Conservation (phyloP, 2,329 filamentous ascomycete genomes). For the Cercospora nicotianae region DNA sequence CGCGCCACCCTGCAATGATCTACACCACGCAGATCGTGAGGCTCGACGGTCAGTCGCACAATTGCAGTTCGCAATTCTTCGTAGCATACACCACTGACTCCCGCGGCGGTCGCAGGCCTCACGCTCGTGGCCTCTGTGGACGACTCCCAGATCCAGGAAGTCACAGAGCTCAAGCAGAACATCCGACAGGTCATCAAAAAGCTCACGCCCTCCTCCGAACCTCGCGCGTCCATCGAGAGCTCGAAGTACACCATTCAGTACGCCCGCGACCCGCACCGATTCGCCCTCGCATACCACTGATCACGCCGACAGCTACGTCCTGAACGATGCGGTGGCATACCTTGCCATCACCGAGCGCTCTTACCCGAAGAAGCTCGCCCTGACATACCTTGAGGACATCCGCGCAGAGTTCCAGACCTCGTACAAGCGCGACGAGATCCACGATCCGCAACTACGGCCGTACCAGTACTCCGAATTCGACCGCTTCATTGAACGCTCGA, state of each 20-base stretch:
- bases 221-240: slow-evolving; percentile 88
- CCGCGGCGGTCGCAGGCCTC: slow-evolving; percentile 62
- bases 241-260: slow-evolving; percentile 84
- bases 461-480: slow-evolving; percentile 99
- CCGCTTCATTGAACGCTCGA: slow-evolving; percentile 90
- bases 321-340: slow-evolving; percentile 81
- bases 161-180: slow-evolving; percentile 86
- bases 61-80: slow-evolving; percentile 28
- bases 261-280: slow-evolving; percentile 35
- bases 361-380: slow-evolving; percentile 96
- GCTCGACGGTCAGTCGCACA: slow-evolving; percentile 70
- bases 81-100: slow-evolving; percentile 19
- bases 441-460: slow-evolving; percentile 72
- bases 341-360: slow-evolving; percentile 89
- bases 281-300: slow-evolving; percentile 25
- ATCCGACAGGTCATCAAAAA: slow-evolving; percentile 87
- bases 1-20: slow-evolving; percentile 33
- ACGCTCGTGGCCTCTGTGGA: slow-evolving; percentile 95
- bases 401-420: slow-evolving; percentile 85
- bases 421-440: slow-evolving; percentile 73
- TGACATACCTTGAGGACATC: slow-evolving; percentile 95
- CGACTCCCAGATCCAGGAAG: slow-evolving; percentile 75
- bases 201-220: slow-evolving; percentile 82
- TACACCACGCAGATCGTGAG: slow-evolving; percentile 83
- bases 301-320: slow-evolving; percentile 66